Percentiles rank a stretch among this genome's conserved stretches.
Evolutionary conservation across 768 basidiomycete genomes (phyloP).

Genomic region (Tricholoma flavovirens): DNA sequence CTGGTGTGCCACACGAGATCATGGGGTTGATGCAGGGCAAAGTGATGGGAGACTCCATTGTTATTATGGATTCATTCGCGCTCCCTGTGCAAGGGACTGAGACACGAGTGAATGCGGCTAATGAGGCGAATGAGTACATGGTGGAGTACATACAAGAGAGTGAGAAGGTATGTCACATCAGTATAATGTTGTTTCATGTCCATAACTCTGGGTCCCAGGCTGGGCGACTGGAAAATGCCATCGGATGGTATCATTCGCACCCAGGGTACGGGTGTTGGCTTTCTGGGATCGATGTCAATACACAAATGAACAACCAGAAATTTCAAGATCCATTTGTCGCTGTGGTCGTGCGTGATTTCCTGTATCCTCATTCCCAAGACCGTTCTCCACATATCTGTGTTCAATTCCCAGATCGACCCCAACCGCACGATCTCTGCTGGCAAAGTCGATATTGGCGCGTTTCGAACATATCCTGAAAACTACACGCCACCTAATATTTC

Average conservation of each 20-base stretch:
- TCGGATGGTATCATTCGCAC: conserved; percentile 99
- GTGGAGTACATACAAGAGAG: conserved; percentile 84
- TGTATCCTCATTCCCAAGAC: background rate
- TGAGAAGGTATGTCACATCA: conserved; percentile 50
- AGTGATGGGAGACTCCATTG: conserved; percentile 69
- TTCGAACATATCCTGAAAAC: conserved; percentile 94
- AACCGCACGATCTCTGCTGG: conserved; percentile 98
- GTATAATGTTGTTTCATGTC: background rate
- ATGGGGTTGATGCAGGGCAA: conserved; percentile 99
- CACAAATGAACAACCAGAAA: conserved; percentile 92
- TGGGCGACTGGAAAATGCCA: conserved; percentile 77
- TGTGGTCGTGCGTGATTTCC: conserved; percentile 68
- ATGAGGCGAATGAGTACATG: conserved; percentile 98
- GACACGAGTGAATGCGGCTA: conserved; percentile 93
- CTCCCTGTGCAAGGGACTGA: conserved; percentile 97
- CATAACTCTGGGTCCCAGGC: conserved; percentile 41
- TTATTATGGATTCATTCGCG: conserved; percentile 95
- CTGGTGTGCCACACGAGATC: conserved; percentile 96
- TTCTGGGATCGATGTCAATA: conserved; percentile 97
- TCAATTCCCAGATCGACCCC: conserved; percentile 73
- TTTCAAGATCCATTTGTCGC: conserved; percentile 97
- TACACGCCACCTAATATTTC: conserved; percentile 76
- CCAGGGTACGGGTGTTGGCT: conserved; percentile 99
- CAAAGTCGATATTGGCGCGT: conserved; percentile 98
- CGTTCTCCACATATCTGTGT: background rate